phyloP scores from a whole-genome alignment of 169 alveolate species.

The Eimeria acervulina region DNA sequence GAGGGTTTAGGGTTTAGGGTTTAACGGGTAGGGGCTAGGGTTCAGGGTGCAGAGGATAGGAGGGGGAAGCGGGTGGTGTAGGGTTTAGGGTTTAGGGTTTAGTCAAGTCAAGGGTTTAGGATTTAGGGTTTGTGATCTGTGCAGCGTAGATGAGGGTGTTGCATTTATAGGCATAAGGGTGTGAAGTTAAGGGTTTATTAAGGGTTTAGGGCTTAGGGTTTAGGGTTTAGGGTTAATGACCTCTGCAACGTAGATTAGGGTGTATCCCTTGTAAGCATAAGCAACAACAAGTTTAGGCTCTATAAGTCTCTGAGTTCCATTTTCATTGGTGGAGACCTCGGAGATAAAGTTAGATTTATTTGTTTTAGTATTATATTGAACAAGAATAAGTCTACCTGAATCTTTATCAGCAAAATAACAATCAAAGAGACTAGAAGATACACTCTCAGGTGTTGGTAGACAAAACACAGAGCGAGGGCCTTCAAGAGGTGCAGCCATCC shows the following conservation, averaged over 20 bases:
- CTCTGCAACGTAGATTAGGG: conserved; percentile 76
- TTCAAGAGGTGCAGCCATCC: not conserved
- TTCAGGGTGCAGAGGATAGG: too few species aligned
- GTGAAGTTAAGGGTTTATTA: too few species aligned
- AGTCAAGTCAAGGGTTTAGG: not conserved
- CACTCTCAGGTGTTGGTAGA: not conserved
- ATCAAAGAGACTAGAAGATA: not conserved
- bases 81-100: too few species aligned
- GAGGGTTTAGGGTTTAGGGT: too few species aligned
- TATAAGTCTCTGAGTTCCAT: not conserved
- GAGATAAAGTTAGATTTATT: conserved; percentile 17
- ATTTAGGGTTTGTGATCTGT: not conserved
- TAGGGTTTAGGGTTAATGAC: not conserved
- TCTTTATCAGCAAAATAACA: conserved; percentile 39
- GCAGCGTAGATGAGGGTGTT: conserved; percentile 72
- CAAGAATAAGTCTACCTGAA: not conserved
- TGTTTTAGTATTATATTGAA: not conserved
- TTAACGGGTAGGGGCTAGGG: too few species aligned
- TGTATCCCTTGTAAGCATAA: conserved; percentile 40
- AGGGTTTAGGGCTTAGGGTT: not conserved
- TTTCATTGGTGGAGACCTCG: not conserved
- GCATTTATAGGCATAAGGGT: conserved; percentile 36
- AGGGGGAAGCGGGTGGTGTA: too few species aligned
- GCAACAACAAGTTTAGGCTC: conserved; percentile 45
- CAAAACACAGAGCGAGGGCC: conserved; percentile 32